Percentiles rank a stretch among this genome's conserved stretches.
phyloP scores from a whole-genome alignment of 192 early-diverging fungal species.

The Entomortierella lignicola region DNA sequence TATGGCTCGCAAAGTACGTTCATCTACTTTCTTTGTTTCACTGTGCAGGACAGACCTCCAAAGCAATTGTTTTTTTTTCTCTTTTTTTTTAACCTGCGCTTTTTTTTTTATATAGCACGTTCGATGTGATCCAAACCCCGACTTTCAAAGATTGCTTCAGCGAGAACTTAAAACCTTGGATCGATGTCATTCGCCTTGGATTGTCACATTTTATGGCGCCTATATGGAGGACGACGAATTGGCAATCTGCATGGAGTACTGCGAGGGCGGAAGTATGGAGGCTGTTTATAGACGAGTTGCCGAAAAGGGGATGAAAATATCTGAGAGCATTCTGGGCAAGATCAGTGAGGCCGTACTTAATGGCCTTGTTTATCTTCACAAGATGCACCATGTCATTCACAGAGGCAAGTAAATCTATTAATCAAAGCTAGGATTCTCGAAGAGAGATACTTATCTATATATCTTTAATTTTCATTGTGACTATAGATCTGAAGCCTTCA shows the following conservation, averaged over 20 bases:
- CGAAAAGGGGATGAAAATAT: slow-evolving; percentile 79
- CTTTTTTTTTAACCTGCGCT: background rate
- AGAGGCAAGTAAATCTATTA: slow-evolving; percentile 69
- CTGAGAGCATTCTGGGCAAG: slow-evolving; percentile 88
- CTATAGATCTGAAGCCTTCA: slow-evolving; percentile 95
- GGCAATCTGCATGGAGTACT: slow-evolving; percentile 97
- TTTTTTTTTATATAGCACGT: slow-evolving; percentile 32
- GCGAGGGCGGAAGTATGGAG: slow-evolving; percentile 93
- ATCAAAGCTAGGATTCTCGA: too few relatives aligned
- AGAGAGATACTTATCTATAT: slow-evolving; percentile 57
- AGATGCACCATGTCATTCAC: slow-evolving; percentile 88
- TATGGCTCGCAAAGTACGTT: slow-evolving; percentile 93
- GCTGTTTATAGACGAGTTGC: slow-evolving; percentile 84
- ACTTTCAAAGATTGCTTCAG: slow-evolving; percentile 84
- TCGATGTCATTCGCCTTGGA: slow-evolving; percentile 90
- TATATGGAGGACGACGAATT: slow-evolving; percentile 87
- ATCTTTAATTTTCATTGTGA: background rate
- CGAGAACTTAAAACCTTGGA: slow-evolving; percentile 92
- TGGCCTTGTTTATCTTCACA: slow-evolving; percentile 91
- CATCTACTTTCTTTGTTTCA: too few relatives aligned
- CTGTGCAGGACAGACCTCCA: background rate
- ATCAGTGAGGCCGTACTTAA: slow-evolving; percentile 91
- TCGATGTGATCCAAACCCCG: slow-evolving; percentile 58
- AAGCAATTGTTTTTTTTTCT: background rate
- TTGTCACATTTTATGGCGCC: slow-evolving; percentile 96